Evolutionary conservation across 2,329 filamentous ascomycete species (phyloP).

Genomic region (Sordariomycetes sp.): DNA sequence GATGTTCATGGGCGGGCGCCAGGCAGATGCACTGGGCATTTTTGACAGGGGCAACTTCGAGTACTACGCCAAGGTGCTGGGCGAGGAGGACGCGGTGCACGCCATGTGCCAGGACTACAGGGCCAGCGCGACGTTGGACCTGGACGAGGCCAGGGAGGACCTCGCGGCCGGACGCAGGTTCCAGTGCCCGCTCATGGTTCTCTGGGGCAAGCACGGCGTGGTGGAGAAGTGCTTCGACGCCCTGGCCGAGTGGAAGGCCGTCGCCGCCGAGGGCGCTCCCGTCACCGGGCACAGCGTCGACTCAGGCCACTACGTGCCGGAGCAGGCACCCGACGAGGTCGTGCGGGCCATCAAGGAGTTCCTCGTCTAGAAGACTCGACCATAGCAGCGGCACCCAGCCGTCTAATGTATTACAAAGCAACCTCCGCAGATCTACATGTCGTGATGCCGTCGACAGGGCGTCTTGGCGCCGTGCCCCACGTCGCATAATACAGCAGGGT

Average conservation of each 20-base stretch:
- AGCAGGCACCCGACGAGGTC: conserved; percentile 39
- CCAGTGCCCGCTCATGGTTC: conserved; percentile 32
- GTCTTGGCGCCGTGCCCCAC: no score
- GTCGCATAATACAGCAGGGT: no score
- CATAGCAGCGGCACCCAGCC: no score
- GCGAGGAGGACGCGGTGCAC: conserved; percentile 30
- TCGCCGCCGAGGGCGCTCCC: conserved; percentile 22
- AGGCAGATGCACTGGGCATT: conserved; percentile 21
- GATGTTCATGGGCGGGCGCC: conserved; percentile 29
- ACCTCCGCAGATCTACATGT: no score
- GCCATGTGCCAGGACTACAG: conserved; percentile 48
- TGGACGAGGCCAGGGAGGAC: conserved; percentile 39
- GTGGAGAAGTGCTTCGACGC: conserved; percentile 41
- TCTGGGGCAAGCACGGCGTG: conserved; percentile 40
- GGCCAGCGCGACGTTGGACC: conserved; percentile 40
- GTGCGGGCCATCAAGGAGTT: conserved; percentile 30
- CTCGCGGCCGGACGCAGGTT: conserved; percentile 31
- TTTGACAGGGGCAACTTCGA: conserved; percentile 24
- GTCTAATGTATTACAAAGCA: no score
- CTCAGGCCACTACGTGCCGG: conserved; percentile 39
- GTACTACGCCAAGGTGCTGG: conserved; percentile 30
- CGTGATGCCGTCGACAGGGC: no score
- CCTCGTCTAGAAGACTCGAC: conserved; percentile 16
- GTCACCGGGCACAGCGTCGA: conserved; percentile 33
- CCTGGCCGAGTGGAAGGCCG: conserved; percentile 38